phyloP scores from a whole-genome alignment of 1,284 basidiomycete genomes.

The Leccinum ponderosum region DNA sequence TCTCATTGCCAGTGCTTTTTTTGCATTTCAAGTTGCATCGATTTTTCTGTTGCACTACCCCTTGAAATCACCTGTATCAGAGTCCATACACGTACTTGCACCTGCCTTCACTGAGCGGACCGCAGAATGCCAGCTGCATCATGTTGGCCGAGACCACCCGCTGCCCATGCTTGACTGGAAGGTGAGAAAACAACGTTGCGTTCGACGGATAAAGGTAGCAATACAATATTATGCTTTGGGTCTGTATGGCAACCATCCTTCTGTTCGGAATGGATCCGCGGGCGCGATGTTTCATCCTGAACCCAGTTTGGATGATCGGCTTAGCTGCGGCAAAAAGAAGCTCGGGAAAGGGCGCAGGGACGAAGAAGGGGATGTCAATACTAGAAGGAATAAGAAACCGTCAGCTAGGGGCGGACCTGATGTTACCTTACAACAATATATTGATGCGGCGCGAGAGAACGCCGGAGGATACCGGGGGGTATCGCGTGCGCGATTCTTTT shows the following conservation, averaged over 20 bases:
- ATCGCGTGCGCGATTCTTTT: constrained; percentile 5
- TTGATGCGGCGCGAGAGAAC: constrained; percentile 12
- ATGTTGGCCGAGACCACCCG: constrained; percentile 15
- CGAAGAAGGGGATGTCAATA: constrained; percentile 10
- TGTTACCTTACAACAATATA: constrained; percentile 8
- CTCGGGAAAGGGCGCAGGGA: constrained; percentile 14
- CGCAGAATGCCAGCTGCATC: constrained; percentile 15
- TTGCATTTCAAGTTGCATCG: constrained; percentile 11
- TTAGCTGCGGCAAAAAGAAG: constrained; percentile 24
- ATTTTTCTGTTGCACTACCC: constrained; percentile 9
- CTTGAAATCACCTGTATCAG: constrained; percentile 8
- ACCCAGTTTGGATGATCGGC: constrained; percentile 23
- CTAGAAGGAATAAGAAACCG: constrained; percentile 14
- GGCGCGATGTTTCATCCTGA: constrained; percentile 22
- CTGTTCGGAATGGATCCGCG: constrained; percentile 26
- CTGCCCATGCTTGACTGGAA: constrained; percentile 21
- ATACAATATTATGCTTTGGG: constrained; percentile 8
- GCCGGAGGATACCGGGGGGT: constrained; percentile 21
- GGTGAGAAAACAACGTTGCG: constrained; percentile 20
- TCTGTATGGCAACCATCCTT: constrained; percentile 21
- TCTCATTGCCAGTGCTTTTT: constrained; percentile 13
- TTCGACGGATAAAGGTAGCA: constrained; percentile 15
- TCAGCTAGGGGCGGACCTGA: constrained; percentile 1
- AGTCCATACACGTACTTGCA: constrained; percentile 7
- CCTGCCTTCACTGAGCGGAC: constrained; percentile 4